Evolutionary conservation across 371 early-diverging fungal species (phyloP).

Genomic region (Mortierella sp.): DNA sequence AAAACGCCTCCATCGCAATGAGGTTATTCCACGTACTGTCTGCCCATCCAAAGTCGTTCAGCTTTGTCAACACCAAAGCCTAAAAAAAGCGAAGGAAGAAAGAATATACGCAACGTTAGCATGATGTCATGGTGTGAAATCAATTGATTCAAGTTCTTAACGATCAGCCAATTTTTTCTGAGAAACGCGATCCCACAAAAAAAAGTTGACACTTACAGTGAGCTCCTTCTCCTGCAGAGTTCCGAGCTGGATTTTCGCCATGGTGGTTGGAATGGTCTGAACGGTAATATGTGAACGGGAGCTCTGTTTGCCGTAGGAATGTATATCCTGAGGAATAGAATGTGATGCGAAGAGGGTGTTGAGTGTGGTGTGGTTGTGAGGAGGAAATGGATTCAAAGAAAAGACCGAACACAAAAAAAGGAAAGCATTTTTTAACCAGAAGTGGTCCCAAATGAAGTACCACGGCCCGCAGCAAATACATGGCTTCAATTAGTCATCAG

Average conservation of each 20-base stretch:
- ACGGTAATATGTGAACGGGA: not conserved
- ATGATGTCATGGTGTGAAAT: not conserved
- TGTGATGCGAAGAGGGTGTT: not conserved
- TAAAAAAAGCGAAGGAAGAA: not conserved
- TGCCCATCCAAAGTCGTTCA: conserved; percentile 51
- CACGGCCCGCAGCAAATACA: not conserved
- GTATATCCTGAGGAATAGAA: not conserved
- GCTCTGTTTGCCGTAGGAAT: not conserved
- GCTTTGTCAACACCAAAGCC: conserved; percentile 34
- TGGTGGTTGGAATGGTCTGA: not conserved
- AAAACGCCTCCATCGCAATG: too few species aligned
- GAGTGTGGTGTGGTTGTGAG: too few species aligned
- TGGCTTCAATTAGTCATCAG: not conserved
- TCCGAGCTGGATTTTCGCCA: conserved; percentile 44
- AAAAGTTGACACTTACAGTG: conserved; percentile 16
- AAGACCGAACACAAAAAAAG: not conserved
- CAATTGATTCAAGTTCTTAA: not conserved
- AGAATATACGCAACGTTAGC: not conserved
- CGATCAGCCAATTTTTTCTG: not conserved
- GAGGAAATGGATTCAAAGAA: not conserved
- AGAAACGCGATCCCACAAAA: not conserved
- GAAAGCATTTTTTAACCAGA: not conserved
- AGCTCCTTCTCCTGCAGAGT: conserved; percentile 47
- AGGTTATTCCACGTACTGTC: conserved; percentile 46
- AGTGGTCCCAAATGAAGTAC: not conserved